These are phyloP conservation scores for Chlamydomonas sp. DNA, from an alignment of 139 green algal genomes.

Conservation along the genomic window DNA sequence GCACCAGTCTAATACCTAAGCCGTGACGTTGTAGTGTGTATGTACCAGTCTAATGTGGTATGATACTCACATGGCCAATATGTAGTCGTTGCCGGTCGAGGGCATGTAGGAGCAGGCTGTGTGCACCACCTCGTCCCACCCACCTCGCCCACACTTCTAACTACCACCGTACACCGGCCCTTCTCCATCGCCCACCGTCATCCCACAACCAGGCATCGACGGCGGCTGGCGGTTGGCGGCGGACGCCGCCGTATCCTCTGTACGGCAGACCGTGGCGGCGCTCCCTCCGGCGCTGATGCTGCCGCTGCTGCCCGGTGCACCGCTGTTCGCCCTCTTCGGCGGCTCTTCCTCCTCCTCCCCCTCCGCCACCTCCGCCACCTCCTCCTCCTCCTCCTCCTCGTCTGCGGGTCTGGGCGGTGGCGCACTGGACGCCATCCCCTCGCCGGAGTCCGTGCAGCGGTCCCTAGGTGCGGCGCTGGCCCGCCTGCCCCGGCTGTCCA, in stretches of 20 bases:
- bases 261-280: conserved; percentile 12
- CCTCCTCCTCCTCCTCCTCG: no score
- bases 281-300: not conserved
- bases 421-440: not conserved
- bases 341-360: not conserved
- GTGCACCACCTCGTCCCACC: not conserved
- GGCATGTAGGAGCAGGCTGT: no score
- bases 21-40: no score
- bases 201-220: conserved; percentile 65
- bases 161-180: not conserved
- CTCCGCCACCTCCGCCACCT: not conserved
- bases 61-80: no score
- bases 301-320: not conserved
- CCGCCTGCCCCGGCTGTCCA: conserved; percentile 1
- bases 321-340: not conserved
- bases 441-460: conserved; percentile 8
- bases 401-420: not conserved
- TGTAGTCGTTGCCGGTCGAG: no score
- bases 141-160: not conserved
- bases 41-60: no score
- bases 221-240: conserved; percentile 69
- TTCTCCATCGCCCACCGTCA: not conserved
- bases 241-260: conserved; percentile 54
- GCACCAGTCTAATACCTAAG: not conserved
- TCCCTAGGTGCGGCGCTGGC: conserved; percentile 18